Base-by-base conservation (phyloP, 805 yeast genomes). In the Pichia pseudocactophila region DNA sequence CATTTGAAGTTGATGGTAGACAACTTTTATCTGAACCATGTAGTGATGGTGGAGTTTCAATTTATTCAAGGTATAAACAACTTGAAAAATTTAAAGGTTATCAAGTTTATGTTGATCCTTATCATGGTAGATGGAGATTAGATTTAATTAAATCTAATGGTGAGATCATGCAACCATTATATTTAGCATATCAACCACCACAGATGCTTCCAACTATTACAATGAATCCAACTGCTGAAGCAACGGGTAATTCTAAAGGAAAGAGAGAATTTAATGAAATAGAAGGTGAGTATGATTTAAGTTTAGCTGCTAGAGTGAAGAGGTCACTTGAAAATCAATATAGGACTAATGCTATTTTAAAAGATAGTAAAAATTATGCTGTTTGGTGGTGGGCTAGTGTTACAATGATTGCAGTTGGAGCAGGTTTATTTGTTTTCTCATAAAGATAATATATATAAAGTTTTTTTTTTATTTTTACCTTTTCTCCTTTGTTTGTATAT, bases 121-220 rank as follows among this genome's bases (percentile, higher is more conserved):
- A 90, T 66, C 83, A 85, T 57, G 98, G 98, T 18, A 74, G 87
- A 55, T 80, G 78, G 64, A 73, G 75, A 51, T 73, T 92, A 44
- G 80, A 80, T 48, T 66, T 92, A 46, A 81, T 73, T 63, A 79
- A 81, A 65, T 81, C 73, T 53, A 87, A 82, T 60, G 97, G 97
- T 15, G 61, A 84, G 15, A 78, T 78, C 36, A 63, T 82, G 69
- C 90, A 87, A 51, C 97, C 98, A 0, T 62, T 92, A 55, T 92
- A 87, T 63, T 71, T 92, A 61, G 96, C 94, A 2, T 92, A 89
- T 68, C 74, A 75, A 54, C 98, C 98, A 6, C 94, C 98, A 9
- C 72, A 83, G 75, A 92, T 92, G 98, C 75, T 92, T 46, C 98
- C 98, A 18, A 92, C 97, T 1, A 64, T 60, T 41, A 89, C 97